Evolutionary conservation across 441 rosid species (phyloP).

Genomic region (Euphorbia schlechtendalii): DNA sequence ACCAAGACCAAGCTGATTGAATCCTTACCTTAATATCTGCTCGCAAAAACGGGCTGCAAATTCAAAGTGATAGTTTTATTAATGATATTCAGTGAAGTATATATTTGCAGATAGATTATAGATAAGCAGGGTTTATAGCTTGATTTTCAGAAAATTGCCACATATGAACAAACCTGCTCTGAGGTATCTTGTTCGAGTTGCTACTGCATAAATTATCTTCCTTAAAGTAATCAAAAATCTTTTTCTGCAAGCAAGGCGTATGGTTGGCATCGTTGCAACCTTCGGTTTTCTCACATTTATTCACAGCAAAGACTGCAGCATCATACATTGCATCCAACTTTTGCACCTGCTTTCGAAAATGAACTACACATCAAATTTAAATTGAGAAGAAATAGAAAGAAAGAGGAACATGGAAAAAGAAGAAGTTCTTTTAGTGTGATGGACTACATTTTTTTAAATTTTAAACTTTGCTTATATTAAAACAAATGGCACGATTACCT

Average conservation of each 20-base stretch:
- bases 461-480: too few species aligned
- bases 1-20: conserved; percentile 7
- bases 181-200: conserved; percentile 32
- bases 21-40: conserved; percentile 86
- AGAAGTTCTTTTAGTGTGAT: too few species aligned
- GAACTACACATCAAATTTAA: conserved; percentile 6
- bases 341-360: conserved; percentile 30
- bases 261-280: conserved; percentile 44
- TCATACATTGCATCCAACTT: conserved; percentile 48
- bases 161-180: conserved; percentile 53
- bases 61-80: conserved; percentile 26
- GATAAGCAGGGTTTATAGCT: conserved; percentile 1
- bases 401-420: conserved; percentile 7
- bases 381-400: conserved; percentile 1
- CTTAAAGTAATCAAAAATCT: conserved; percentile 50
- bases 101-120: neutral
- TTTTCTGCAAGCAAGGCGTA: conserved; percentile 48
- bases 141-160: neutral
- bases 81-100: conserved; percentile 4
- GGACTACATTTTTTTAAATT: too few species aligned
- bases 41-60: conserved; percentile 79
- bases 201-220: conserved; percentile 24
- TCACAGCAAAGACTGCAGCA: conserved; percentile 39
- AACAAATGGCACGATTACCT: conserved; percentile 40
- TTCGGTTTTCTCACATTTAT: conserved; percentile 35